A percentile compares a stretch with the other conserved stretches of the same genome.
Evolutionary conservation across 139 green algal genomes (phyloP).

Genomic region (Auxenochlorella protothecoides): DNA sequence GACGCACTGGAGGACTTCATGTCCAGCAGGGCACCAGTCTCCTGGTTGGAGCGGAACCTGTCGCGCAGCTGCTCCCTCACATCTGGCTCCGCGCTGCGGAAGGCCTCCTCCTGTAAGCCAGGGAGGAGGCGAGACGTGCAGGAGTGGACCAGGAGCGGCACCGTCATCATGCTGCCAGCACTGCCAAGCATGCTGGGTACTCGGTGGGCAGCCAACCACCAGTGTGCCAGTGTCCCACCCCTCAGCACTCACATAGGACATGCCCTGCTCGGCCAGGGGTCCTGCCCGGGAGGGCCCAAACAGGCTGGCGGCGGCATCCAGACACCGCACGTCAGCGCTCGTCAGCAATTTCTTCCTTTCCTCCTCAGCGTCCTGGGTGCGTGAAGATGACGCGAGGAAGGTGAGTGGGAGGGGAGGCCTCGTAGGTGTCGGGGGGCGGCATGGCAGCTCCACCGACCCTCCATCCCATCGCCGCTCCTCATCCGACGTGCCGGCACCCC

Average conservation of each 20-base stretch:
- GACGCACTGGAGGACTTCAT: conserved; percentile 18
- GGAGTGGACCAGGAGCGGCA: neutral
- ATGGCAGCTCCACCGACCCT: no score
- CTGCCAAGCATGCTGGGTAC: no score
- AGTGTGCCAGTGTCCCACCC: neutral
- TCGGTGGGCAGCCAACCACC: no score
- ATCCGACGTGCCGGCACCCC: no score
- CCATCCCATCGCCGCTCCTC: no score
- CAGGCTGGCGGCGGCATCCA: conserved; percentile 40
- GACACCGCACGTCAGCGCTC: conserved; percentile 42
- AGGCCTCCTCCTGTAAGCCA: conserved; percentile 11
- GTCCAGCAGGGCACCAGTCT: conserved; percentile 53
- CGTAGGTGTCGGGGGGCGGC: no score
- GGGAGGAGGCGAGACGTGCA: neutral
- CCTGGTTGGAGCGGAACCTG: conserved; percentile 47
- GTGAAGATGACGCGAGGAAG: no score
- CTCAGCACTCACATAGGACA: conserved; percentile 5
- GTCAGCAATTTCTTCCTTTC: conserved; percentile 37
- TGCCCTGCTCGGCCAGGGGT: conserved; percentile 7
- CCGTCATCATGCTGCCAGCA: neutral
- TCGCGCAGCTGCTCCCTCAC: conserved; percentile 26
- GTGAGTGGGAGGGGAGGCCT: no score
- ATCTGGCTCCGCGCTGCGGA: conserved; percentile 1
- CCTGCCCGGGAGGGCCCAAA: conserved; percentile 16
- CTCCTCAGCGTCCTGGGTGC: conserved; percentile 31